Conservation (phyloP, 441 rosid genomes). For the Syzygium syzygioides region DNA sequence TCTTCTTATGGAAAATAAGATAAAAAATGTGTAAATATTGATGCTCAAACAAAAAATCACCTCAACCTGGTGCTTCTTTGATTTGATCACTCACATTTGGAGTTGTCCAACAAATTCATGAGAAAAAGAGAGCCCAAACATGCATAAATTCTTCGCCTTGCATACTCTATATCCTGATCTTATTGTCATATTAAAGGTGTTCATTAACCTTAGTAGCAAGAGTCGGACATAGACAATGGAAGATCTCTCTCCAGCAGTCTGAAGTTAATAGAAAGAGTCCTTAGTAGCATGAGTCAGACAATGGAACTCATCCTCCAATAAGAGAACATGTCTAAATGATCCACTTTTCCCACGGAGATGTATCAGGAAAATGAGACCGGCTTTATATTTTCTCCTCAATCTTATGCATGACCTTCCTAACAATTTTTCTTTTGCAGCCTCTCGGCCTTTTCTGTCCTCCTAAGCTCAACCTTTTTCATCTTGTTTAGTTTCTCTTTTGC, state of each 20-base stretch:
- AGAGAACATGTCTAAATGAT: background rate
- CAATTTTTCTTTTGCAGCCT: slow-evolving; percentile 18
- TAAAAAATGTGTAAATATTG: background rate
- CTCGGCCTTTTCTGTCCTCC: slow-evolving; percentile 10
- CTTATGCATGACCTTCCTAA: background rate
- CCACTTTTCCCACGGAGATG: background rate
- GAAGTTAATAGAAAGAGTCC: background rate
- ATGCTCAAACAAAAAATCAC: background rate
- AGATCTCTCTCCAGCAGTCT: background rate
- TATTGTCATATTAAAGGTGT: background rate
- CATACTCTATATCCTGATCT: background rate
- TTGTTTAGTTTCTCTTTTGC: slow-evolving; percentile 57
- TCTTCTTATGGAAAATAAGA: background rate
- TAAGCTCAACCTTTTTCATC: slow-evolving; percentile 27
- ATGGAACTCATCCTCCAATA: background rate
- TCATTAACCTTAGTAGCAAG: background rate
- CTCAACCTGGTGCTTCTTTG: background rate
- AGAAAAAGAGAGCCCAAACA: background rate
- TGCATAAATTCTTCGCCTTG: background rate
- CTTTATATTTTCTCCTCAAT: background rate
- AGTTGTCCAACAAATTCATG: background rate
- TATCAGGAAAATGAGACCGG: background rate
- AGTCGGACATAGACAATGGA: background rate
- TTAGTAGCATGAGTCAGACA: background rate
- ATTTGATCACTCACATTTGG: background rate